Conservation (phyloP, 352 stramenopile genomes). For the Globisporangium cystogenes region DNA sequence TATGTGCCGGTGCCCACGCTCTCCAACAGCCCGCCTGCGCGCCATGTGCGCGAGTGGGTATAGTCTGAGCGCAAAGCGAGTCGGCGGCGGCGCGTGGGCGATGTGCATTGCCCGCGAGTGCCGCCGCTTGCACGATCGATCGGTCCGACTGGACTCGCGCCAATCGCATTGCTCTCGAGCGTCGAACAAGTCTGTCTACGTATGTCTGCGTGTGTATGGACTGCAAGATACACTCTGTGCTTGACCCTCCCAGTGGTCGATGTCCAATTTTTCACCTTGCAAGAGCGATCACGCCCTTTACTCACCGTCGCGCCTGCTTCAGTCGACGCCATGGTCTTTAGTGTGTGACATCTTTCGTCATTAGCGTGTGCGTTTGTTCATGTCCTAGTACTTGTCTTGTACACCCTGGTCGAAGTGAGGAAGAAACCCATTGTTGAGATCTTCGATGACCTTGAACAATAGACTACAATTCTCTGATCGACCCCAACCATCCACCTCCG, state of each 20-base stretch:
- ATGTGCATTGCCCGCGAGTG: slow-evolving; percentile 23
- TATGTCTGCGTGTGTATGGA: slow-evolving; percentile 9
- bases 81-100: slow-evolving; percentile 19
- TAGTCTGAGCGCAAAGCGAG: slow-evolving; percentile 75
- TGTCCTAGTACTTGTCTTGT: neutral
- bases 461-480: slow-evolving; percentile 90
- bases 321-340: slow-evolving; percentile 73
- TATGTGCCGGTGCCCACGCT: slow-evolving; percentile 20
- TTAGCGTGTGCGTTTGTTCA: slow-evolving; percentile 2
- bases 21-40: slow-evolving; percentile 62
- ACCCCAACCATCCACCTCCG: slow-evolving; percentile 16
- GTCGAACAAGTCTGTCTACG: slow-evolving; percentile 27
- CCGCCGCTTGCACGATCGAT: slow-evolving; percentile 25
- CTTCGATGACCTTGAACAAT: slow-evolving; percentile 66
- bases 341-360: slow-evolving; percentile 43
- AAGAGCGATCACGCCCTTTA: slow-evolving; percentile 54
- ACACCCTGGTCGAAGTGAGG: slow-evolving; percentile 71
- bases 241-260: slow-evolving; percentile 68
- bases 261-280: slow-evolving; percentile 87
- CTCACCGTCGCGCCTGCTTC: slow-evolving; percentile 59
- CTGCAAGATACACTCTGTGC: slow-evolving; percentile 86
- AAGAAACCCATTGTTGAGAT: slow-evolving; percentile 72
- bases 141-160: slow-evolving; percentile 11
- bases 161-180: slow-evolving; percentile 21
- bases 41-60: slow-evolving; percentile 60